phyloP scores from a whole-genome alignment of 352 stramenopile species.

The Phytopythium vexans region DNA sequence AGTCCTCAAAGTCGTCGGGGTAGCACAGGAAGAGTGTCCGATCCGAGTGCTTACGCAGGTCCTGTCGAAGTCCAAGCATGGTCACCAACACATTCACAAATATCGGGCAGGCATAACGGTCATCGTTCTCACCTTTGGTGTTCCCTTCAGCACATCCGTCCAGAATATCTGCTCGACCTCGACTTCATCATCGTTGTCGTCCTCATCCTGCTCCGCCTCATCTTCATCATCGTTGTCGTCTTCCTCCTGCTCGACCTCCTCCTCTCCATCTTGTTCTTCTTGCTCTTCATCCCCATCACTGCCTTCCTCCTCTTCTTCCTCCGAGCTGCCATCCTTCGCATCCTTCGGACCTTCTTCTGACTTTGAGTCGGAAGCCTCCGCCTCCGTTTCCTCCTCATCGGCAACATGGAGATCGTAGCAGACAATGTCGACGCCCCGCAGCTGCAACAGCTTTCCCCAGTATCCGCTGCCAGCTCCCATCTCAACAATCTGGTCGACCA shows the following conservation, averaged over 20 bases:
- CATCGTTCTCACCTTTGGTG: constrained; percentile 42
- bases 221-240: constrained; percentile 10
- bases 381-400: constrained; percentile 37
- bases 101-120: neutral
- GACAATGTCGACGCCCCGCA: constrained; percentile 77
- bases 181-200: constrained; percentile 60
- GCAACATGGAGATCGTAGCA: constrained; percentile 85
- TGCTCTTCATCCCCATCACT: constrained; percentile 25
- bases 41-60: constrained; percentile 69
- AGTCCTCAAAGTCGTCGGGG: constrained; percentile 90
- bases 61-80: constrained; percentile 15
- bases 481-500: constrained; percentile 75
- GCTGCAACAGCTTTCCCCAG: constrained; percentile 77
- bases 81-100: neutral
- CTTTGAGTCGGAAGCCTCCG: constrained; percentile 8
- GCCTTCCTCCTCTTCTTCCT: constrained; percentile 20
- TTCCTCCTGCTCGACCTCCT: constrained; percentile 18
- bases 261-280: constrained; percentile 15
- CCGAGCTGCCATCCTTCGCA: constrained; percentile 7
- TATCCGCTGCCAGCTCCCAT: constrained; percentile 90
- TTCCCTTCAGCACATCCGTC: constrained; percentile 76
- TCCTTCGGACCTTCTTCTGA: constrained; percentile 8
- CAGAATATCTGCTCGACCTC: constrained; percentile 85
- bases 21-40: constrained; percentile 93
- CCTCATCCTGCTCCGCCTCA: constrained; percentile 15